These are phyloP conservation scores for Smittium culicis DNA, from an alignment of 371 early-diverging fungal genomes.

Conservation along the genomic window DNA sequence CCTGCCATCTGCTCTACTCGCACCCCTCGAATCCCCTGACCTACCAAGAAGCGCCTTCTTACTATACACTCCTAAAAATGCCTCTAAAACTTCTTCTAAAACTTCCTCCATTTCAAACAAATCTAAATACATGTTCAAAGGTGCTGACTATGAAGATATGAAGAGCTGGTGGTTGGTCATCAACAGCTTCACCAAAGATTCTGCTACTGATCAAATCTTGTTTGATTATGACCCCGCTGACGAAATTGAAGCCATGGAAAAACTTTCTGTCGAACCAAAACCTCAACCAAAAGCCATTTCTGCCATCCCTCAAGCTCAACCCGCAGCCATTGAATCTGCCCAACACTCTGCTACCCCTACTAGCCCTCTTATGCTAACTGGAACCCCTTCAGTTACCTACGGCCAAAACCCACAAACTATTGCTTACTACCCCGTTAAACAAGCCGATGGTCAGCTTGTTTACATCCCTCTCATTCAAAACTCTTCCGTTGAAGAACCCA, in stretches of 20 bases:
- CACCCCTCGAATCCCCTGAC: constrained; percentile 5
- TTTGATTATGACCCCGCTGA: background rate
- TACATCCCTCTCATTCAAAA: constrained; percentile 8
- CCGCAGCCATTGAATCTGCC: background rate
- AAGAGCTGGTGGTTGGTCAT: constrained; percentile 6
- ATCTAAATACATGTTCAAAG: constrained; percentile 7
- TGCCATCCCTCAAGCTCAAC: background rate
- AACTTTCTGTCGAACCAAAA: background rate
- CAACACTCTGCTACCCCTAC: background rate
- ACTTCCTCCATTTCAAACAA: constrained; percentile 2
- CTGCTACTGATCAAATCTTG: background rate
- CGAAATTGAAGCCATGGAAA: background rate
- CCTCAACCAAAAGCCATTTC: background rate
- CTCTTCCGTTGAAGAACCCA: constrained; percentile 3
- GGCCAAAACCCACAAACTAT: background rate
- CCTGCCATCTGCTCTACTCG: constrained; percentile 6
- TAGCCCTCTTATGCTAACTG: constrained; percentile 5
- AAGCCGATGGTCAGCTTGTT: constrained; percentile 6
- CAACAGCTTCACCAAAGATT: background rate
- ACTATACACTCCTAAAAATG: background rate
- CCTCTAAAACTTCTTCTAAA: background rate
- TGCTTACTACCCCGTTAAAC: constrained; percentile 5
- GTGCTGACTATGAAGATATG: constrained; percentile 7
- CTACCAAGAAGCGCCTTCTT: constrained; percentile 10
- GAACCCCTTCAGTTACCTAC: background rate